Evolutionary conservation across 2,329 filamentous ascomycete genomes (phyloP).

Genomic region (Colletotrichum destructivum): DNA sequence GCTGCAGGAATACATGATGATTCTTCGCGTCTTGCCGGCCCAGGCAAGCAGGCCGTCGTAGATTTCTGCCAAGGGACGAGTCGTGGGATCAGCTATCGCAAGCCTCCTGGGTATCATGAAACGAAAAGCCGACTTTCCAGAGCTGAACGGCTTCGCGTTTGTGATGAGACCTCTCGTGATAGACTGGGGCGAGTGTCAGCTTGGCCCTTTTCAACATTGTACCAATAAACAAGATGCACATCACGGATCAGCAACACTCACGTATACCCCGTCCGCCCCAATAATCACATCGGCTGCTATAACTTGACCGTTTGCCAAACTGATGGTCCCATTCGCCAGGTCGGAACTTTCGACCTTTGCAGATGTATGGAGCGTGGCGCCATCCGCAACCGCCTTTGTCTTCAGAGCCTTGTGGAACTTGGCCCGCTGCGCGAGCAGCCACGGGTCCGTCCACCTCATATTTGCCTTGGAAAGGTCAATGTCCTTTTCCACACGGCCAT

Average conservation of each 20-base stretch:
- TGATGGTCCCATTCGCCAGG: slow-evolving; percentile 55
- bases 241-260: slow-evolving; percentile 43
- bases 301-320: slow-evolving; percentile 59
- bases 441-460: not conserved
- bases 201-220: not conserved
- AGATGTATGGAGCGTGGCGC: slow-evolving; percentile 48
- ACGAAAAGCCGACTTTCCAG: slow-evolving; percentile 69
- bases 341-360: slow-evolving; percentile 61
- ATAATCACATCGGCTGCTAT: slow-evolving; percentile 65
- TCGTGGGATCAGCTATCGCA: slow-evolving; percentile 51
- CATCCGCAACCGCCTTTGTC: not conserved
- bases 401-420: not conserved
- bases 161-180: slow-evolving; percentile 45
- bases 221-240: not conserved
- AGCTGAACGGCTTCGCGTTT: slow-evolving; percentile 54
- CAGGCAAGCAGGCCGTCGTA: slow-evolving; percentile 53
- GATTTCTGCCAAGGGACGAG: slow-evolving; percentile 48
- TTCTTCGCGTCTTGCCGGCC: slow-evolving; percentile 58
- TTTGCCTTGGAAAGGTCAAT: slow-evolving; percentile 1
- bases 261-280: slow-evolving; percentile 69
- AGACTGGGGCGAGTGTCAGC: slow-evolving; percentile 37
- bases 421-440: not conserved
- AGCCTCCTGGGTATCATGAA: slow-evolving; percentile 61
- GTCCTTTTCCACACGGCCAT: slow-evolving; percentile 53
- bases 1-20: slow-evolving; percentile 64